Percentiles rank a stretch among this genome's conserved stretches.
Evolutionary conservation across 2,329 filamentous ascomycete genomes (phyloP).

Genomic region (Colletotrichum melonis): DNA sequence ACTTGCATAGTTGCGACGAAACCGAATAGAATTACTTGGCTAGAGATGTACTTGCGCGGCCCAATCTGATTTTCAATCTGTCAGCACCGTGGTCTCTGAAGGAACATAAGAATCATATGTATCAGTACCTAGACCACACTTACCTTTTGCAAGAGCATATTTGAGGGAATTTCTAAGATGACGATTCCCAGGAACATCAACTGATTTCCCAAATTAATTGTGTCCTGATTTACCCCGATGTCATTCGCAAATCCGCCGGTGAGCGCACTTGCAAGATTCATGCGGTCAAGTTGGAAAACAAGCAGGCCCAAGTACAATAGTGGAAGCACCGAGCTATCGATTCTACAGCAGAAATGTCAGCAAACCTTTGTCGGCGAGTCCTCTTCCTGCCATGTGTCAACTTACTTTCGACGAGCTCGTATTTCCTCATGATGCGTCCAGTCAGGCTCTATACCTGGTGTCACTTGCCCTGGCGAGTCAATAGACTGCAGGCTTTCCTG

Average conservation of each 20-base stretch:
- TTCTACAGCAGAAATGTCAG: conserved; percentile 42
- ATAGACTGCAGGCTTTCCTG: neutral
- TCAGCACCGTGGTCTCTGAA: neutral
- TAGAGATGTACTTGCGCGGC: conserved; percentile 60
- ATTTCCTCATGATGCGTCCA: conserved; percentile 35
- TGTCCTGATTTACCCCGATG: conserved; percentile 56
- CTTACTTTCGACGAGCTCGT: conserved; percentile 36
- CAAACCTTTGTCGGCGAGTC: neutral
- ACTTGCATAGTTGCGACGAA: conserved; percentile 57
- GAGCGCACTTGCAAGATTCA: conserved; percentile 62
- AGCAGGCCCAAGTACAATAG: conserved; percentile 61
- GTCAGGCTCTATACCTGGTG: conserved; percentile 11
- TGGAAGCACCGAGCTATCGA: conserved; percentile 58
- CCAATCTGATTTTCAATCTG: conserved; percentile 45
- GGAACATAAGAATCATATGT: no score
- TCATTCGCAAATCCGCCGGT: conserved; percentile 58
- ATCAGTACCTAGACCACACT: neutral
- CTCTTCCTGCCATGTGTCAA: neutral
- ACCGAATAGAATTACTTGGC: conserved; percentile 60
- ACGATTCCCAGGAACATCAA: conserved; percentile 64
- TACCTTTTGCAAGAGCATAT: conserved; percentile 53
- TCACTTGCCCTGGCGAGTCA: neutral
- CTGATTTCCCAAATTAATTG: conserved; percentile 64
- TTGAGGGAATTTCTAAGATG: conserved; percentile 62
- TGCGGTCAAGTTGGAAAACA: conserved; percentile 63